Evolutionary conservation across 805 yeast genomes (phyloP).

Genomic region (Millerozyma miso): DNA sequence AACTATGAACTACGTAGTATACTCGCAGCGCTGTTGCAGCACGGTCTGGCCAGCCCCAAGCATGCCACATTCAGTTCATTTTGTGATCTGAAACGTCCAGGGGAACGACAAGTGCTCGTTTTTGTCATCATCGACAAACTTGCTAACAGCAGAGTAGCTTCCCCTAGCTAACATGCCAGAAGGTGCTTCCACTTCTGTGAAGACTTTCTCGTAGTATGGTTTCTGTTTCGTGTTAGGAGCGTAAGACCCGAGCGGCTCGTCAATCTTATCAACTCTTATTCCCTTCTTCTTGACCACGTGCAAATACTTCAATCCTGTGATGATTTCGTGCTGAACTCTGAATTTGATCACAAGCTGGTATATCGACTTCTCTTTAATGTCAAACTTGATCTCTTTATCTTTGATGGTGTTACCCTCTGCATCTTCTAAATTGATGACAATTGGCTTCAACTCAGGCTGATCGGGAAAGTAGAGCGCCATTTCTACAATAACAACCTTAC

Average conservation of each 20-base stretch:
- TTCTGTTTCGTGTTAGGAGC: conserved; percentile 82
- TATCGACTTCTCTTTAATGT: conserved; percentile 72
- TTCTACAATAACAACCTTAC: conserved; percentile 76
- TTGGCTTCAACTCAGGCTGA: conserved; percentile 50
- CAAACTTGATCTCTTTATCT: conserved; percentile 61
- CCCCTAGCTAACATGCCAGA: conserved; percentile 88
- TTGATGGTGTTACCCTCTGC: conserved; percentile 49
- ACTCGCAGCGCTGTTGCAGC: too few species aligned
- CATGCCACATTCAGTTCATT: too few species aligned
- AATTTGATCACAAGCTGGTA: conserved; percentile 73
- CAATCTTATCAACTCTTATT: conserved; percentile 78
- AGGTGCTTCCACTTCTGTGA: conserved; percentile 75
- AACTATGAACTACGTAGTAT: not conserved
- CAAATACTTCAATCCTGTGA: conserved; percentile 84
- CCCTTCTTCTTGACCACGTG: conserved; percentile 86
- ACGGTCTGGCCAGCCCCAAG: too few species aligned
- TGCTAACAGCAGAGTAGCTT: conserved; percentile 71
- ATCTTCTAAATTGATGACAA: conserved; percentile 65
- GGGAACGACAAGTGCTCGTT: conserved; percentile 67
- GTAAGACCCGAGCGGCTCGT: conserved; percentile 86
- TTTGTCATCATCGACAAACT: conserved; percentile 84
- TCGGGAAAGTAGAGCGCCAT: conserved; percentile 70
- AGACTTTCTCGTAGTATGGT: conserved; percentile 65
- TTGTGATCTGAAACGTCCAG: conserved; percentile 83
- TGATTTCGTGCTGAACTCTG: conserved; percentile 83